These are phyloP conservation scores for Penicillium sp. DNA, from an alignment of 2,329 filamentous ascomycete genomes.

Conservation along the genomic window DNA sequence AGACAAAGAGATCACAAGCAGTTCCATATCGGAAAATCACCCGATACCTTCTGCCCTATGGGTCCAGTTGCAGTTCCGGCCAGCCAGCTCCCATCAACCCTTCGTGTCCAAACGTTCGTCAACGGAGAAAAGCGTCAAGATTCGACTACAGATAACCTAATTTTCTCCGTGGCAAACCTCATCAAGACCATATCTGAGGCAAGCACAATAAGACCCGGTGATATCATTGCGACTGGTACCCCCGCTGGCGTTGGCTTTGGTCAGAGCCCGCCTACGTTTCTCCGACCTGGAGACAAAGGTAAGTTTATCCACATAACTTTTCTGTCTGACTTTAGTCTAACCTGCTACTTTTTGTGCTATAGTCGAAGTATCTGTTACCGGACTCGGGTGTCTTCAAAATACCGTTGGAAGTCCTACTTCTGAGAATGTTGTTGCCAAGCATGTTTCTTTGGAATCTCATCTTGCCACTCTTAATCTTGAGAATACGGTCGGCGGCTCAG, in stretches of 20 bases:
- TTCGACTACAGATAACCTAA: neutral
- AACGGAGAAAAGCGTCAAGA: neutral
- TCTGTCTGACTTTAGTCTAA: no score
- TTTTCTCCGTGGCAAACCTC: neutral
- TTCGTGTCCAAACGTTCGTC: neutral
- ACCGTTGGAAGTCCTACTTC: neutral
- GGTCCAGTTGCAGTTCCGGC: neutral
- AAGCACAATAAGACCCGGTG: neutral
- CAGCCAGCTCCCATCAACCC: neutral
- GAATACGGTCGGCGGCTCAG: neutral
- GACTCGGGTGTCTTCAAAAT: neutral
- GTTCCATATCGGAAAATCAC: neutral
- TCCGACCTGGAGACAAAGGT: neutral
- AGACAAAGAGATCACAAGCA: neutral
- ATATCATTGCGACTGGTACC: neutral
- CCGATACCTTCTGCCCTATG: neutral
- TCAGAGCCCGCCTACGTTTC: neutral
- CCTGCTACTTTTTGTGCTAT: no score
- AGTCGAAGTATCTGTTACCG: neutral
- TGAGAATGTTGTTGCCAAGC: neutral
- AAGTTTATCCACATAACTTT: no score
- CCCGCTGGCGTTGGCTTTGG: slow-evolving; percentile 2
- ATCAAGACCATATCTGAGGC: neutral
- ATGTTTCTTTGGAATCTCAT: neutral
- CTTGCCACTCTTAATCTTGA: neutral